Evolutionary conservation across 1,284 basidiomycete species (phyloP), one percentile per base, ranked within the genome.

Genomic region (Pseudozyma sp.): DNA sequence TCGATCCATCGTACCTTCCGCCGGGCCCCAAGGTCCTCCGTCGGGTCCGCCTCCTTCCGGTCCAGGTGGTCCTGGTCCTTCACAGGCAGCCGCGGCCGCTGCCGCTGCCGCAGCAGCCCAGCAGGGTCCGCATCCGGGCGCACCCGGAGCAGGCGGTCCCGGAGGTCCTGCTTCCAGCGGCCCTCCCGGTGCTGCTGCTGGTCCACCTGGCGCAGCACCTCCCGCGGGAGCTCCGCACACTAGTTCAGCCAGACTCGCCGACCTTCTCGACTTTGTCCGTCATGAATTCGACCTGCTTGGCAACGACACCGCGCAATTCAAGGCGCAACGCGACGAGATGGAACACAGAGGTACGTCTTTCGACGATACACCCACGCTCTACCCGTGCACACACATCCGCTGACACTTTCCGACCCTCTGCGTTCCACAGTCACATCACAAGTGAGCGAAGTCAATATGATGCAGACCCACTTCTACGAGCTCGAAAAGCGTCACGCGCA

Each of bases 251-350:
- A 72, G 93, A 48, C 87, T 97, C 72, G 89, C 89, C 66, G 93
- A 95, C 66, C 89, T 91, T 37, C 90, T 97, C 75, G 94, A 96
- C 55, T 87, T 89, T 68, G 91, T 97, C 81, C 89, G 91, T 74
- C 89, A 90, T 58, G 95, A 97, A 86, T 95, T 94, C 81, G 94
- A 97, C 65, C 87, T 87, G 54, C 87, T 95, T 65, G 87, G 89
- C 14, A 87, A 88, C 65, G 94, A 97, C 84, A 87, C 92, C 53
- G 87, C 86, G 19, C 82, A 89, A 31, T 87, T 92, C 80, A 90
- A 93, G 70, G 87, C 86, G 37, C 93, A 96, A 86, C 87, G 93
- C 59, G 94, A 97, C 80, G 94, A 97, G 69, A 92, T 91, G 84
- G 94, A 97, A 85, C 87, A 88, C 16, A 93, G 94, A 88, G 88